Evolutionary conservation across 768 basidiomycete genomes (phyloP), one percentile per base, ranked within the genome.

Genomic region (Suillus cothurnatus): DNA sequence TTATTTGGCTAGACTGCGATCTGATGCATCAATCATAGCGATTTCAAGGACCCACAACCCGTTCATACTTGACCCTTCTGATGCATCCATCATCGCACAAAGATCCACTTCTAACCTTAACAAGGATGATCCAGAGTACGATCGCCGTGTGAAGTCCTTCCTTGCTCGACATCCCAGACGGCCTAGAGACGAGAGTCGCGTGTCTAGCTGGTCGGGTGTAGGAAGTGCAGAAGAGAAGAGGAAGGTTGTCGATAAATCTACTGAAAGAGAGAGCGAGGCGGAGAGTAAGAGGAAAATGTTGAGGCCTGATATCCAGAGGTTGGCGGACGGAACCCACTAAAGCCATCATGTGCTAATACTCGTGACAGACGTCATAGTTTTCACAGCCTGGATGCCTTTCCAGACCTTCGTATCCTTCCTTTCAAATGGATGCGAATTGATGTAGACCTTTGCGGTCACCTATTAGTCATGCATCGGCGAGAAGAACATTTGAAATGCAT

Each of bases 371-470:
- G 91, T 55, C 80, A 89, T 58, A 91, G 90, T 68, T 90, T 89
- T 71, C 87, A 90, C 66, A 88, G 88, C 73, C 71, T 88, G 2
- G 71, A 77, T 34, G 81, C 84, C n/a, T 80, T 88, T 67, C 79
- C 76, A 45, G 78, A 78, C 57, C 72, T 82, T 65, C 79, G 79
- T 41, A 77, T 88, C 14, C 73, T 92, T 50, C 81, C 83, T 3
- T 66, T 82, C 8, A 89, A 92, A 62, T 81, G 84, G 70, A 91
- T 94, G 90, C 84, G 82, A 59, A 86, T 91, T 49, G 92, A 94
- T 70, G 92, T 93, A 43, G 91, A 90, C 70, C 80, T 94, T 19
- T 89, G 89, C 71, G 90, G 89, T 5, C 89, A 93, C 71, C 73
- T 91, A 56, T 79, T 94, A 26, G 83, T 89, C 68, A 86, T 92